Conservation (phyloP, 306 rosid genomes). For the Urtica urens region DNA sequence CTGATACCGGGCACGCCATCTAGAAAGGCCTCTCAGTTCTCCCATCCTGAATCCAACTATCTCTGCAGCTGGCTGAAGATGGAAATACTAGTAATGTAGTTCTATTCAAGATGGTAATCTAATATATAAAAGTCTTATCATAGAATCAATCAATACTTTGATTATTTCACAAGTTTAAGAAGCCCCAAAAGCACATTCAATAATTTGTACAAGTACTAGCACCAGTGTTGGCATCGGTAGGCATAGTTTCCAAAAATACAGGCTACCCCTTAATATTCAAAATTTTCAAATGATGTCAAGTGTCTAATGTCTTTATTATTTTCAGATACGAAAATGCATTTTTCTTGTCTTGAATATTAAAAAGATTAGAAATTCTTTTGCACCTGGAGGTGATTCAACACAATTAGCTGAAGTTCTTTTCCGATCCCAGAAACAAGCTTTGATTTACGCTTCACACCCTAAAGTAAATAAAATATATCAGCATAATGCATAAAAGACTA, state of each 20-base stretch:
- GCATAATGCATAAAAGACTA: neutral
- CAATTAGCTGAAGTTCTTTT: slow-evolving; percentile 81
- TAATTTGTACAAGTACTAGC: too few relatives aligned
- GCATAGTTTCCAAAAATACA: neutral
- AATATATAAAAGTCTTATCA: too few relatives aligned
- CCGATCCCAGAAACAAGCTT: slow-evolving; percentile 84
- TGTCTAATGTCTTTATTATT: too few relatives aligned
- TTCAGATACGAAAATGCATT: neutral
- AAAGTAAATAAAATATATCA: slow-evolving; percentile 13
- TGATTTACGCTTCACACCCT: slow-evolving; percentile 89
- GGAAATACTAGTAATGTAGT: slow-evolving; percentile 19
- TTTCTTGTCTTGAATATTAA: slow-evolving; percentile 3
- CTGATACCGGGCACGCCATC: slow-evolving; percentile 81
- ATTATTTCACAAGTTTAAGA: too few relatives aligned
- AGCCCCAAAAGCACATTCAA: too few relatives aligned
- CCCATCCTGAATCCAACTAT: slow-evolving; percentile 91
- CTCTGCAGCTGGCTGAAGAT: slow-evolving; percentile 83
- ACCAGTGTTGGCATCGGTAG: too few relatives aligned
- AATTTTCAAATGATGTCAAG: too few relatives aligned
- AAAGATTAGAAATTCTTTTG: too few relatives aligned
- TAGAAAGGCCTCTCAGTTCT: slow-evolving; percentile 86
- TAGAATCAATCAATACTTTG: neutral
- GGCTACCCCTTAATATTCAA: too few relatives aligned
- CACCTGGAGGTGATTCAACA: slow-evolving; percentile 94
- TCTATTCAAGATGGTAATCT: slow-evolving; percentile 11